Evolutionary conservation across 352 stramenopile genomes (phyloP).

Genomic region (Hyphochytrium catenoides): DNA sequence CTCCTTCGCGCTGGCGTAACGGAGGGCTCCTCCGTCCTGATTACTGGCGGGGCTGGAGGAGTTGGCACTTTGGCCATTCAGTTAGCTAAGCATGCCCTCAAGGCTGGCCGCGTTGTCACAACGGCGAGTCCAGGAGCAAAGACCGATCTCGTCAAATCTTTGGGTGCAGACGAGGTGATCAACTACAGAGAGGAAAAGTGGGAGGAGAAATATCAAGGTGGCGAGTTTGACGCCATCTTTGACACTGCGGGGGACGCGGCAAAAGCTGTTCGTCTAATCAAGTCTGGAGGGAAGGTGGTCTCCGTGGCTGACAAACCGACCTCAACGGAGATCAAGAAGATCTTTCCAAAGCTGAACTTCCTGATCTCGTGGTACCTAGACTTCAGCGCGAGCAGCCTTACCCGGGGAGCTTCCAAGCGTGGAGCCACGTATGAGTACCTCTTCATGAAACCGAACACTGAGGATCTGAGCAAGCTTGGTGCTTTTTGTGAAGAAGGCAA

Average conservation of each 20-base stretch:
- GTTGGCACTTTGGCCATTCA: slow-evolving; percentile 40
- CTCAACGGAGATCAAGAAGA: background rate
- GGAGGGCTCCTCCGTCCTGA: slow-evolving; percentile 35
- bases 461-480: slow-evolving; percentile 23
- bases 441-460: slow-evolving; percentile 18
- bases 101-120: slow-evolving; percentile 33
- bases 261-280: slow-evolving; percentile 9
- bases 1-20: slow-evolving; percentile 22
- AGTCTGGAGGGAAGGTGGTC: slow-evolving; percentile 20
- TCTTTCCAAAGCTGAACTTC: slow-evolving; percentile 13
- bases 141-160: slow-evolving; percentile 30
- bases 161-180: slow-evolving; percentile 27
- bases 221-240: slow-evolving; percentile 42
- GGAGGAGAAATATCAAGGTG: slow-evolving; percentile 27
- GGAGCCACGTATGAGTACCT: slow-evolving; percentile 30
- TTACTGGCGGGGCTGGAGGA: slow-evolving; percentile 38
- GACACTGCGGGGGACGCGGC: slow-evolving; percentile 41
- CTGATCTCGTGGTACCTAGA: slow-evolving; percentile 21
- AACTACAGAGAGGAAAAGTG: slow-evolving; percentile 36
- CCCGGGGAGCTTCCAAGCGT: slow-evolving; percentile 22
- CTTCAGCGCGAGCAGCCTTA: slow-evolving; percentile 25
- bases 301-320: slow-evolving; percentile 28
- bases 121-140: slow-evolving; percentile 33
- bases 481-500: slow-evolving; percentile 16
- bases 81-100: slow-evolving; percentile 42